Percentiles rank a stretch among this genome's conserved stretches.
Conservation (phyloP, 805 yeast genomes). For the Teunomyces lycoperdinae region DNA sequence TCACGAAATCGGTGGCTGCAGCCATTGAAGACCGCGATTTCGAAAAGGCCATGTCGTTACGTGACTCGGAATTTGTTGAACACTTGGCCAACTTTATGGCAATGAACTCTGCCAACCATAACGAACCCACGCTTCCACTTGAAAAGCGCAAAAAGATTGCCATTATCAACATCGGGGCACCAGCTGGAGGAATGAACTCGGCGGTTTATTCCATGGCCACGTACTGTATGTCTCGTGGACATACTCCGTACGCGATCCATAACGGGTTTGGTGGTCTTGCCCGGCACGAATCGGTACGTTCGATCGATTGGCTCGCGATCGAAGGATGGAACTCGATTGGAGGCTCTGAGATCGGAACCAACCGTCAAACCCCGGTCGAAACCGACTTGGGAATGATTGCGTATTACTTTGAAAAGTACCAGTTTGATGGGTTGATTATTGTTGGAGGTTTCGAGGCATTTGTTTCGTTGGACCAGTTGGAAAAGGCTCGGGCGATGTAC, state of each 20-base stretch:
- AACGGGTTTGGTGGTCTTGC: constrained; percentile 92
- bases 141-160: constrained; percentile 71
- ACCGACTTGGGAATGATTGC: constrained; percentile 87
- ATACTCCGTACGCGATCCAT: constrained; percentile 83
- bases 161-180: constrained; percentile 91
- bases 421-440: constrained; percentile 83
- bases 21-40: constrained; percentile 81
- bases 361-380: constrained; percentile 77
- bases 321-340: constrained; percentile 88
- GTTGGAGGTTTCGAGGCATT: constrained; percentile 99
- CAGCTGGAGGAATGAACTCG: constrained; percentile 94
- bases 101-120: constrained; percentile 66
- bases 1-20: constrained; percentile 85
- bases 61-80: constrained; percentile 88
- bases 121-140: constrained; percentile 52
- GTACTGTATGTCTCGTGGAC: constrained; percentile 87
- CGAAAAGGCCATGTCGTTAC: constrained; percentile 77
- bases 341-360: constrained; percentile 97
- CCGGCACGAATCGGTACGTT: constrained; percentile 79
- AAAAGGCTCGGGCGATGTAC: constrained; percentile 69
- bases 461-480: constrained; percentile 75
- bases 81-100: constrained; percentile 69
- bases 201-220: constrained; percentile 89
- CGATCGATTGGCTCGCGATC: constrained; percentile 78
- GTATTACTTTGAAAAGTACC: constrained; percentile 84